Percentiles rank a stretch among this genome's conserved stretches.
Conservation (phyloP, 2,329 filamentous ascomycete genomes). For the Macrophomina phaseolina region DNA sequence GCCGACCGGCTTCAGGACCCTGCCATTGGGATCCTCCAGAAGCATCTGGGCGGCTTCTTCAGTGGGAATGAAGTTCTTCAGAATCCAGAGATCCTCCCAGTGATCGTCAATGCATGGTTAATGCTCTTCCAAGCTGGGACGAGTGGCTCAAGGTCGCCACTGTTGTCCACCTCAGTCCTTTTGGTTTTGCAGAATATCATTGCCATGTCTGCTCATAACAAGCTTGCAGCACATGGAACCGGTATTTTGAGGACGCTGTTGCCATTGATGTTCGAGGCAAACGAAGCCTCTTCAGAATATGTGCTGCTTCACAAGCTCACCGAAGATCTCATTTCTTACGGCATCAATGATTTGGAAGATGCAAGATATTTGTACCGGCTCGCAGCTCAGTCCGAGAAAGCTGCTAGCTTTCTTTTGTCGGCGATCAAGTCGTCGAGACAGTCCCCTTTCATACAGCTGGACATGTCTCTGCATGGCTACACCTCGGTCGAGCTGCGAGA, state of each 20-base stretch:
- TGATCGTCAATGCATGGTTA: slow-evolving; percentile 47
- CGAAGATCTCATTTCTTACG: slow-evolving; percentile 72
- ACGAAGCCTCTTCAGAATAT: slow-evolving; percentile 7
- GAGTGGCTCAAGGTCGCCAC: slow-evolving; percentile 41
- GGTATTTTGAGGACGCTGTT: slow-evolving; percentile 43
- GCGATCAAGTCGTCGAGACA: slow-evolving; percentile 76
- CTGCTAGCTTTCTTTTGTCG: slow-evolving; percentile 73
- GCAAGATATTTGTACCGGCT: slow-evolving; percentile 75
- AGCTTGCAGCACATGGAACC: slow-evolving; percentile 44
- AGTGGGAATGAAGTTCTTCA: slow-evolving; percentile 48
- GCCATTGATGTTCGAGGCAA: slow-evolving; percentile 37
- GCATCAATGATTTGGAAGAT: slow-evolving; percentile 81
- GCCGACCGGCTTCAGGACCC: slow-evolving; percentile 27
- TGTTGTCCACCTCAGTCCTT: slow-evolving; percentile 44
- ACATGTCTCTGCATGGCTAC: slow-evolving; percentile 85
- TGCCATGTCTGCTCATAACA: slow-evolving; percentile 44
- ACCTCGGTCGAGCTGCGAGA: slow-evolving; percentile 88
- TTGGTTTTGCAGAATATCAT: slow-evolving; percentile 44
- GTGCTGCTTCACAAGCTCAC: slow-evolving; percentile 69
- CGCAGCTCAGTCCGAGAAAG: slow-evolving; percentile 57
- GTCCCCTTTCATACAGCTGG: slow-evolving; percentile 90
- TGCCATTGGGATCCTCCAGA: slow-evolving; percentile 32
- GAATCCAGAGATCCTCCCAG: slow-evolving; percentile 48
- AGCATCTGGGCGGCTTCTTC: slow-evolving; percentile 42
- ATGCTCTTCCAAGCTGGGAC: slow-evolving; percentile 41